Percentiles rank a stretch among this genome's conserved stretches.
These are phyloP conservation scores for Oldenlandia corymbosa DNA, from an alignment of 257 asterid species.

Conservation along the genomic window DNA sequence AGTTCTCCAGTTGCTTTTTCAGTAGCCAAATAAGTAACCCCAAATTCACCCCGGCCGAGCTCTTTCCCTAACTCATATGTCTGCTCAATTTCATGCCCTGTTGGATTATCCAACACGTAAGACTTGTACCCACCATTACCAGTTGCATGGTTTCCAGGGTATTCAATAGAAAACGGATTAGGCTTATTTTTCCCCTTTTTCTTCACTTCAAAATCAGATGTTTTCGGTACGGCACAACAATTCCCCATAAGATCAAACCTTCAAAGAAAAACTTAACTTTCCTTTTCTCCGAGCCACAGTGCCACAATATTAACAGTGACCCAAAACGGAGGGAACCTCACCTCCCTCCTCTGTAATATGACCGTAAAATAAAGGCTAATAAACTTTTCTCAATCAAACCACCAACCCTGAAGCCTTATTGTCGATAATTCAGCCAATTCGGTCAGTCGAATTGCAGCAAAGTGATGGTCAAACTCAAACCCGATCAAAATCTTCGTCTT, in stretches of 20 bases:
- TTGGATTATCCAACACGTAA: slow-evolving; percentile 35
- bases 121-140: slow-evolving; percentile 39
- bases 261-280: slow-evolving; percentile 11
- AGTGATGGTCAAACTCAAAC: slow-evolving; percentile 24
- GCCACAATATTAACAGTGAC: slow-evolving; percentile 12
- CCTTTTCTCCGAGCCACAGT: slow-evolving; percentile 1
- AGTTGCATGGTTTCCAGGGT: slow-evolving; percentile 15
- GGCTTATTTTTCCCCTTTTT: slow-evolving; percentile 29
- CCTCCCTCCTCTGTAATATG: background rate
- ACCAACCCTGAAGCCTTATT: background rate
- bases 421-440: background rate
- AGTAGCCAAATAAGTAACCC: slow-evolving; percentile 41
- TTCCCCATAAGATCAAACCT: slow-evolving; percentile 24
- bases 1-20: slow-evolving; percentile 34
- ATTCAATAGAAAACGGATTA: slow-evolving; percentile 30
- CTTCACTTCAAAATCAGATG: slow-evolving; percentile 20
- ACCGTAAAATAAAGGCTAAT: background rate
- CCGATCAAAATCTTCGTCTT: slow-evolving; percentile 27
- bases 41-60: slow-evolving; percentile 50
- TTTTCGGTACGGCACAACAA: slow-evolving; percentile 33
- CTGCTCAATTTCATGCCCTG: slow-evolving; percentile 38
- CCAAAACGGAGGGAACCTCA: slow-evolving; percentile 4
- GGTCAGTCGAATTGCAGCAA: slow-evolving; percentile 14
- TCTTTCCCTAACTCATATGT: slow-evolving; percentile 37
- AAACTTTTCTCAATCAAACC: slow-evolving; percentile 11